A percentile compares a stretch with the other conserved stretches of the same genome.
phyloP scores from a whole-genome alignment of 1,284 basidiomycete species.

The Ganoderma leucocontextum region DNA sequence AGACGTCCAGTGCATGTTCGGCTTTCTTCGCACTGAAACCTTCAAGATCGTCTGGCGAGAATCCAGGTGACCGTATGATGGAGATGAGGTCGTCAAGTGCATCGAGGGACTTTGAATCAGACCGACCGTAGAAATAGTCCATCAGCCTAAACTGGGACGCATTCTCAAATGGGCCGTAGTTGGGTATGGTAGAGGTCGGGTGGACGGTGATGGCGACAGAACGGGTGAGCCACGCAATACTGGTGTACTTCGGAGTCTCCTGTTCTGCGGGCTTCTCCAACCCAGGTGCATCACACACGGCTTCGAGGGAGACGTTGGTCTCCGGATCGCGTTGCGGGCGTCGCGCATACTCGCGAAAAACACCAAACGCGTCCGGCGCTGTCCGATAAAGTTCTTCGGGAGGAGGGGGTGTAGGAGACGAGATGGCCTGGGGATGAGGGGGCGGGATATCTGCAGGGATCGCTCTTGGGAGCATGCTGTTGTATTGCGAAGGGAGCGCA shows the following conservation, averaged over 20 bases:
- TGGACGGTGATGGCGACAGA: neutral
- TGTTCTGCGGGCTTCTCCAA: neutral
- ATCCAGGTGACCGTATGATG: conserved; percentile 23
- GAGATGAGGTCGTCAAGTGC: conserved; percentile 13
- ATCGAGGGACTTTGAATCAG: neutral
- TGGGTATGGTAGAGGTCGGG: neutral
- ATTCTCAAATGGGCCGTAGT: conserved; percentile 1
- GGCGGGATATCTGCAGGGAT: neutral
- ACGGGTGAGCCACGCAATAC: conserved; percentile 11
- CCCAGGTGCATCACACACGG: neutral
- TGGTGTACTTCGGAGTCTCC: neutral
- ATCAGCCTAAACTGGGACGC: conserved; percentile 7
- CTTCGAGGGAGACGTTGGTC: neutral
- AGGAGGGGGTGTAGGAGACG: neutral
- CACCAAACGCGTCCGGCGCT: neutral
- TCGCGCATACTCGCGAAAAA: conserved; percentile 9
- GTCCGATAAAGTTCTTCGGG: neutral
- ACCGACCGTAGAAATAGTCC: conserved; percentile 11
- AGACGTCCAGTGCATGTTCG: conserved; percentile 27
- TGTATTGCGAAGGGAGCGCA: neutral
- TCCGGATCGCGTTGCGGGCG: conserved; percentile 16
- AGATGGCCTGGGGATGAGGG: neutral
- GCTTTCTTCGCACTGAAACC: conserved; percentile 29
- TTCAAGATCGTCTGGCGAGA: conserved; percentile 29
- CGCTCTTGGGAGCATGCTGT: neutral